phyloP scores from a whole-genome alignment of 2,329 filamentous ascomycete species.

The Aspergillus proliferans region DNA sequence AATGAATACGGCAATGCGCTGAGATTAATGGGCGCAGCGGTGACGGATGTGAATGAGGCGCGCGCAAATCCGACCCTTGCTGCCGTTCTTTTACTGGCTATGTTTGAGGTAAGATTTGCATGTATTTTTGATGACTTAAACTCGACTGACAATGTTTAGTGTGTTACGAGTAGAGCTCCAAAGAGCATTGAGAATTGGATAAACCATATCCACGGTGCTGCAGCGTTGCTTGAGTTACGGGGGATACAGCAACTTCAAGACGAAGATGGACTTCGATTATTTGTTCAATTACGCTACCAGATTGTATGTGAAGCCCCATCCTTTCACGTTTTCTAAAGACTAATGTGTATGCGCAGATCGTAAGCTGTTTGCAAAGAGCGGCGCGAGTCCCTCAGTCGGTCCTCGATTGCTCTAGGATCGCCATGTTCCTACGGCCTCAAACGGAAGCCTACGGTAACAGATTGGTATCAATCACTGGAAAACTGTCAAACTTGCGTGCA shows the following conservation, averaged over 20 bases:
- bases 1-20: slow-evolving; percentile 52
- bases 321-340: not conserved
- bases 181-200: slow-evolving; percentile 48
- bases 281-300: slow-evolving; percentile 53
- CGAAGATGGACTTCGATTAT: slow-evolving; percentile 45
- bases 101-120: slow-evolving; percentile 52
- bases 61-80: slow-evolving; percentile 42
- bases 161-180: slow-evolving; percentile 35
- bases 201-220: slow-evolving; percentile 55
- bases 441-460: slow-evolving; percentile 23
- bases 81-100: slow-evolving; percentile 52
- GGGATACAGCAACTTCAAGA: slow-evolving; percentile 32
- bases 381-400: slow-evolving; percentile 25
- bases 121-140: not conserved
- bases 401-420: slow-evolving; percentile 24
- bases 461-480: slow-evolving; percentile 22
- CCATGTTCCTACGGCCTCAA: slow-evolving; percentile 23
- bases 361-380: slow-evolving; percentile 30
- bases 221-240: slow-evolving; percentile 50
- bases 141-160: slow-evolving; percentile 16
- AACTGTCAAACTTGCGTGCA: slow-evolving; percentile 28
- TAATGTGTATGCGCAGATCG: slow-evolving; percentile 19
- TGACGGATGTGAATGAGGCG: slow-evolving; percentile 29
- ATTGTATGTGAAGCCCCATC: slow-evolving; percentile 39
- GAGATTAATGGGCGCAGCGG: slow-evolving; percentile 33